Base-by-base conservation (phyloP, 2,329 filamentous ascomycete species). In the Monilinia fructicola region DNA sequence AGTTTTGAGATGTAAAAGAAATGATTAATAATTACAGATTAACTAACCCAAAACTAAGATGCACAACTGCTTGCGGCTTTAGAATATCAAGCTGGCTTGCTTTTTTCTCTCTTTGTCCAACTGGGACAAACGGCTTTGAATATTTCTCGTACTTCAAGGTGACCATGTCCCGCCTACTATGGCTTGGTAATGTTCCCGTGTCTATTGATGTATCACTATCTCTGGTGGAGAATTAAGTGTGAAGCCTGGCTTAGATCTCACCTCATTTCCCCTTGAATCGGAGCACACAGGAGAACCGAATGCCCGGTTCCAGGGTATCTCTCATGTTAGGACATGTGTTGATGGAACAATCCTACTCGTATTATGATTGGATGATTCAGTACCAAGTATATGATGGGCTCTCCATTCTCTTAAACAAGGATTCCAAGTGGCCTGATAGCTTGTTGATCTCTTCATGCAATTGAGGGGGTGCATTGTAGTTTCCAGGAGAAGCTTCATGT, bases 101-200 rank as follows among this genome's bases (percentile, higher is more conserved):
- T 60, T 60, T 42, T 35, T 16, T 42, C 21, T 35, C 40, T 26
- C 11, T 54, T 54, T 54, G 52, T 54, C 11, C 52, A 54, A 31
- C 52, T 35, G 31, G 31, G 31, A 35, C 31, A 35, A 5, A 35
- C 31, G 31, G 52, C 12, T 54, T 9, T 35, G 53, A 54, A 35
- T 2, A 54, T 28, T 3, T 54, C 53, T 54, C 53, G 21, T 54
- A 54, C 12, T 5, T 0, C n/a, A 14, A 54, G 16, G 53, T 38
- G 38, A 54, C 53, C 16, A 35, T 54, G 31, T 14, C 26, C 28
- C 16, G 28, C 26, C n/a, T 54, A 54, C 18, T 38, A 38, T 10
- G 18, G 4, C 53, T 35, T 38, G 53, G 21, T 21, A 38, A 35
- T 12, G 18, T 54, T 38, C 14, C 21, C 9, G 26, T 54, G 28